phyloP scores from a whole-genome alignment of 768 basidiomycete genomes.

The Amanita jacksonii region DNA sequence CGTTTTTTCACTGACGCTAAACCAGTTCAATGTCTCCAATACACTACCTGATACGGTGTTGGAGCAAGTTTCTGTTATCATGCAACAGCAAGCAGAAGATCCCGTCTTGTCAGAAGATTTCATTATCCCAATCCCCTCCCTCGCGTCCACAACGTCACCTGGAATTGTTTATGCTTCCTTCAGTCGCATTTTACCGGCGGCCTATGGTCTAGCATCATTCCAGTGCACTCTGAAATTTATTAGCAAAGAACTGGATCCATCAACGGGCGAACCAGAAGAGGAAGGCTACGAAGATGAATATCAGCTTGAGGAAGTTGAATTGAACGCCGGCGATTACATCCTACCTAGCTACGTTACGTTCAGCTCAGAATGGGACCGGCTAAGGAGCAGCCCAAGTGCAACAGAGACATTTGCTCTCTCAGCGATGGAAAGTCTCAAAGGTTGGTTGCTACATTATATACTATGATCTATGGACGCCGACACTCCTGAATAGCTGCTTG shows the following conservation, averaged over 20 bases:
- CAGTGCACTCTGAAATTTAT: constrained; percentile 87
- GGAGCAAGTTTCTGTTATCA: constrained; percentile 89
- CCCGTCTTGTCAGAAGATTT: constrained; percentile 83
- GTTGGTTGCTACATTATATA: constrained; percentile 33
- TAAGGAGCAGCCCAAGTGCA: constrained; percentile 64
- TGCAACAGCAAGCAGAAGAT: constrained; percentile 73
- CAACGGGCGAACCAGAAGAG: constrained; percentile 90
- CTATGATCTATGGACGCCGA: constrained; percentile 11
- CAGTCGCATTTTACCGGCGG: constrained; percentile 67
- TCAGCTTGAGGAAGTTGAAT: constrained; percentile 90
- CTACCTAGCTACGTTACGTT: constrained; percentile 92
- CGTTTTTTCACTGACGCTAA: constrained; percentile 7
- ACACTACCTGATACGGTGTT: constrained; percentile 93
- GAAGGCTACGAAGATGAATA: constrained; percentile 99
- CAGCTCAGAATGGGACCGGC: constrained; percentile 89
- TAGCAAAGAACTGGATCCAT: constrained; percentile 95
- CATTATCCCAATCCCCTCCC: constrained; percentile 73
- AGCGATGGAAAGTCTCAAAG: constrained; percentile 89
- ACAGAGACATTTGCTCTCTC: constrained; percentile 93
- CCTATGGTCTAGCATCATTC: constrained; percentile 80
- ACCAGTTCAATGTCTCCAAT: constrained; percentile 93
- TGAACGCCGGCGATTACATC: constrained; percentile 92
- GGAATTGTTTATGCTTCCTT: constrained; percentile 90
- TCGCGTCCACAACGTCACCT: constrained; percentile 65
- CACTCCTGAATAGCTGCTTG: constrained; percentile 64